phyloP scores from a whole-genome alignment of 2,329 filamentous ascomycete species.

The Sporothrix humicola region DNA sequence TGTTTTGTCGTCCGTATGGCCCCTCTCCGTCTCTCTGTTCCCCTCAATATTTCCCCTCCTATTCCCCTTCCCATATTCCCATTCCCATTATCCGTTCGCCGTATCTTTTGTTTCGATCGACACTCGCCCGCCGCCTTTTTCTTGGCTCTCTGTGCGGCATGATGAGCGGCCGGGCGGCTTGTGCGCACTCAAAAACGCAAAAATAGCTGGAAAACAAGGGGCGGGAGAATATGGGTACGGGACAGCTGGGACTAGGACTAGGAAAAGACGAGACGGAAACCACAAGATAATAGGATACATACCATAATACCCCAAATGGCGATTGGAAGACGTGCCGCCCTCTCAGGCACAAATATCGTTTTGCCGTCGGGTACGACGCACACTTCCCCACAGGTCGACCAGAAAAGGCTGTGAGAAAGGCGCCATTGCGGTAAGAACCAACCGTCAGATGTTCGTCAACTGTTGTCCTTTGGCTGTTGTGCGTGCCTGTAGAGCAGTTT shows the following conservation, averaged over 20 bases:
- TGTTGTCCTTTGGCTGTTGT: not conserved
- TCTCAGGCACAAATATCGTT: not conserved
- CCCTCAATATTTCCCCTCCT: no score
- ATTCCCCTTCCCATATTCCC: not conserved
- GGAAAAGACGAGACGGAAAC: not conserved
- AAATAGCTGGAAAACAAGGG: not conserved
- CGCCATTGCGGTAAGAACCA: conserved; percentile 6
- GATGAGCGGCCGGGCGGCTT: conserved; percentile 23
- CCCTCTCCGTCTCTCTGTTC: no score
- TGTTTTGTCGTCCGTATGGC: not conserved
- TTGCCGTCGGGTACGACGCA: not conserved
- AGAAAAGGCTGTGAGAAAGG: not conserved
- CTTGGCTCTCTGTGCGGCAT: conserved; percentile 19
- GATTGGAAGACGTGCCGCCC: conserved; percentile 7
- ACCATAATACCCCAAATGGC: not conserved
- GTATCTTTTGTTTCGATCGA: conserved; percentile 25
- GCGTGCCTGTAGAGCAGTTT: not conserved
- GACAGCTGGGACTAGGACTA: not conserved
- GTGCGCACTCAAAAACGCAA: conserved; percentile 3
- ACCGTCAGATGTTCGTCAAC: not conserved
- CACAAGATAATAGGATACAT: not conserved
- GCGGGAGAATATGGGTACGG: not conserved
- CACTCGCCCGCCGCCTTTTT: conserved; percentile 14
- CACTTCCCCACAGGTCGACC: not conserved
- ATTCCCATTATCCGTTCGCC: conserved; percentile 23